phyloP scores from a whole-genome alignment of 805 yeast genomes.

The Candida maltosa region DNA sequence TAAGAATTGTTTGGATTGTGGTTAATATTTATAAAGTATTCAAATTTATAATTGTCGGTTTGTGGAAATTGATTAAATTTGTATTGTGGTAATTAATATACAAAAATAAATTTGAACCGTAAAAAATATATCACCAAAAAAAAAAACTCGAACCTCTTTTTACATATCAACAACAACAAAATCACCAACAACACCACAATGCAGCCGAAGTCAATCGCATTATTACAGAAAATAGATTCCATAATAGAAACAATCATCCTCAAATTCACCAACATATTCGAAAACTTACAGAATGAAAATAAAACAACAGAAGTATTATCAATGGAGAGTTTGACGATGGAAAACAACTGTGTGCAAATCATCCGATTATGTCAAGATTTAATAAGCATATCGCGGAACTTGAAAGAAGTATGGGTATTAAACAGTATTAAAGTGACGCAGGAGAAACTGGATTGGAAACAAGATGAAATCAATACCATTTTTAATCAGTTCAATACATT shows the following conservation, averaged over 20 bases:
- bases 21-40: constrained; percentile 45
- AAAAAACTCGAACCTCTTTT: too few species aligned
- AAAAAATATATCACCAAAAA: too few species aligned
- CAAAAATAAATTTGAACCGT: too few species aligned
- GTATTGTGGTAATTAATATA: too few species aligned
- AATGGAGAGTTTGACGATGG: constrained; percentile 55
- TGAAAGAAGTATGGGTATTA: constrained; percentile 57
- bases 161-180: neutral
- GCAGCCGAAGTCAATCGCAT: constrained; percentile 38
- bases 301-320: constrained; percentile 42
- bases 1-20: constrained; percentile 56
- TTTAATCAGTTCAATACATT: constrained; percentile 32
- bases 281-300: constrained; percentile 40
- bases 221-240: constrained; percentile 44
- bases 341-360: constrained; percentile 49
- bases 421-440: constrained; percentile 44
- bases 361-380: constrained; percentile 53
- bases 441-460: constrained; percentile 12
- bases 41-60: constrained; percentile 16
- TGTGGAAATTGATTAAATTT: constrained; percentile 17
- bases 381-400: constrained; percentile 43
- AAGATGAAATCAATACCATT: constrained; percentile 20
- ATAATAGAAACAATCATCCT: constrained; percentile 49
- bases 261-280: constrained; percentile 52
- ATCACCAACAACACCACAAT: constrained; percentile 16